Conservation (phyloP, 441 rosid species). For the Pelargonium australe region DNA sequence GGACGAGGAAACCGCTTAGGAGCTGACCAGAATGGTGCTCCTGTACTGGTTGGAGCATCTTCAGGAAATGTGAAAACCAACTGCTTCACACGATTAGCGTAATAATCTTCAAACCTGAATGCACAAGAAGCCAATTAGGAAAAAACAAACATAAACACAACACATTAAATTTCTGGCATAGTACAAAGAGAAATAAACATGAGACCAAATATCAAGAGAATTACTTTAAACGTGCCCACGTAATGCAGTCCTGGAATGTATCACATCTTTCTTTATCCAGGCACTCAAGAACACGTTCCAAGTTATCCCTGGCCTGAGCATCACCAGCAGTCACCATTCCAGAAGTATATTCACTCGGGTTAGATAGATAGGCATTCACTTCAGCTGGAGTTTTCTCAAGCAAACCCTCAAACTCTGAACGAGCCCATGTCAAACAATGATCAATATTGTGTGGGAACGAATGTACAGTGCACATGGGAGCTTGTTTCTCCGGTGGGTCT, state of each 20-base stretch:
- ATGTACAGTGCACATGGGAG: constrained; percentile 93
- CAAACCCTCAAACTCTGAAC: constrained; percentile 91
- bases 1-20: constrained; percentile 90
- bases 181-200: background rate
- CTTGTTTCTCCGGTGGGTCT: constrained; percentile 95
- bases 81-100: constrained; percentile 79
- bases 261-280: constrained; percentile 72
- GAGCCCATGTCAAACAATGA: constrained; percentile 93
- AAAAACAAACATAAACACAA: constrained; percentile 3
- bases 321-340: constrained; percentile 79
- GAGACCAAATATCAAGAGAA: constrained; percentile 2
- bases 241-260: constrained; percentile 67
- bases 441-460: constrained; percentile 95
- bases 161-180: background rate
- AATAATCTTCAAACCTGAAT: constrained; percentile 82
- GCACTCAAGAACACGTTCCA: constrained; percentile 82
- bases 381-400: constrained; percentile 88
- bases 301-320: constrained; percentile 81
- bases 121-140: constrained; percentile 8
- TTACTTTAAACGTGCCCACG: constrained; percentile 85
- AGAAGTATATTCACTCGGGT: constrained; percentile 58
- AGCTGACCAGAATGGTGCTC: constrained; percentile 94
- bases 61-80: constrained; percentile 82
- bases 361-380: constrained; percentile 73
- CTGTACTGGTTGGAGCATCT: constrained; percentile 78